Base-by-base conservation (phyloP, 371 early-diverging fungal genomes). In the Circinella minor region DNA sequence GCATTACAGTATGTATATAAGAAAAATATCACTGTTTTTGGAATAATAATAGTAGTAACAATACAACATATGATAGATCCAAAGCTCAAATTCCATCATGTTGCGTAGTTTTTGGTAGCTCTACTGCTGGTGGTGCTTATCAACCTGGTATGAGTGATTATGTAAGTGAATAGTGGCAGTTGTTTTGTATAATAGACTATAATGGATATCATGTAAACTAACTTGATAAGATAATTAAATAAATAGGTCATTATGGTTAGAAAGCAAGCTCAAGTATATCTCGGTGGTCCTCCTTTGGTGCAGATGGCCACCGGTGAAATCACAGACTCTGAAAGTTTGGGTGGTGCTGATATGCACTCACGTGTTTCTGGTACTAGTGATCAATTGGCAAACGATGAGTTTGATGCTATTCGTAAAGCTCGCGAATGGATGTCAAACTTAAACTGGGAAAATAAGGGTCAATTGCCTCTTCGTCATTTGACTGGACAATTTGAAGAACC, bases 71-170 rank as follows among this genome's bases (percentile, higher is more conserved):
- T 48, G 63, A 51, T 71, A 91, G 92, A 74, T 90, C 91, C 59
- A 92, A 92, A 68, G 80, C 82, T 9, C 88, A 86, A 51, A 77
- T 92, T 14, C 93, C 93, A 6, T 88, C 91, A 0, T 89, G 84
- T 60, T 86, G 87, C 59, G 85, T 92, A 14, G 92, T 91, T 8
- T 91, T 92, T 78, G 93, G 93, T 47, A 91, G 86, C 51, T 88
- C 91, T n/a, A 92, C 93, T 4, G 93, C 93, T 6, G 93, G 93
- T 38, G 93, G 93, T 47, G 93, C 93, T 9, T 92, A 92, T 67
- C 82, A 85, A 48, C 91, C 91, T 39, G 91, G 89, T 57, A 89
- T 92, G 91, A 88, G 89, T 63, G 93, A 92, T 71, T 92, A 91
- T 77, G 82, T 86, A 9, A 89, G 43, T 43, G 11, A 43, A 88